Percentiles rank a stretch among this genome's conserved stretches.
phyloP scores from a whole-genome alignment of 169 alveolate species.

The Fabrea salina region DNA sequence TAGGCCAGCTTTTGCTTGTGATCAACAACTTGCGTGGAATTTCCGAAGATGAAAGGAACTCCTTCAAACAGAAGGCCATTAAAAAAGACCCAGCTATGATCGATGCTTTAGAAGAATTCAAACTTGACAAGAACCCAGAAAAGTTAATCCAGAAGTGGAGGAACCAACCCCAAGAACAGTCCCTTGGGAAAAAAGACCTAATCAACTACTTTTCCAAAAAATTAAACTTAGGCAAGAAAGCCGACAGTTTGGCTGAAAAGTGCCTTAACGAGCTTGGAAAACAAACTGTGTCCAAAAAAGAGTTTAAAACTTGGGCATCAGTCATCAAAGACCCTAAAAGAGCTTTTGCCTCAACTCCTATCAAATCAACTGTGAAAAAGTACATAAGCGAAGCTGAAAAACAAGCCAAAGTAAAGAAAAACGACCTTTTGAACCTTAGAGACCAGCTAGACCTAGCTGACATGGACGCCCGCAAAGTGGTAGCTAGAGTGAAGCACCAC shows the following conservation, averaged over 20 bases:
- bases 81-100: neutral
- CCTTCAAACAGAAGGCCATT: slow-evolving; percentile 20
- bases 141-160: neutral
- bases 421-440: slow-evolving; percentile 1
- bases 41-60: neutral
- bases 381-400: neutral
- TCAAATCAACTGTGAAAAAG: neutral
- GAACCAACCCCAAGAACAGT: neutral
- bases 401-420: neutral
- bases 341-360: neutral
- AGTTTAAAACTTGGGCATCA: too few species aligned
- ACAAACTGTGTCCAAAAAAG: too few species aligned
- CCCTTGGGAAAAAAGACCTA: neutral
- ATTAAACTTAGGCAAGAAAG: too few species aligned
- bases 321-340: neutral
- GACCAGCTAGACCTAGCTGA: neutral
- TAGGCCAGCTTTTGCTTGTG: slow-evolving; percentile 23
- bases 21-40: neutral
- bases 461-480: neutral
- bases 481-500: neutral
- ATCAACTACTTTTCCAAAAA: neutral
- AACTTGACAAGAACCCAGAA: neutral
- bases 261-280: too few species aligned
- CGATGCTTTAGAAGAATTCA: neutral
- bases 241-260: too few species aligned